Base-by-base conservation (phyloP, 805 yeast species). In the Zygosaccharomyces siamensis region DNA sequence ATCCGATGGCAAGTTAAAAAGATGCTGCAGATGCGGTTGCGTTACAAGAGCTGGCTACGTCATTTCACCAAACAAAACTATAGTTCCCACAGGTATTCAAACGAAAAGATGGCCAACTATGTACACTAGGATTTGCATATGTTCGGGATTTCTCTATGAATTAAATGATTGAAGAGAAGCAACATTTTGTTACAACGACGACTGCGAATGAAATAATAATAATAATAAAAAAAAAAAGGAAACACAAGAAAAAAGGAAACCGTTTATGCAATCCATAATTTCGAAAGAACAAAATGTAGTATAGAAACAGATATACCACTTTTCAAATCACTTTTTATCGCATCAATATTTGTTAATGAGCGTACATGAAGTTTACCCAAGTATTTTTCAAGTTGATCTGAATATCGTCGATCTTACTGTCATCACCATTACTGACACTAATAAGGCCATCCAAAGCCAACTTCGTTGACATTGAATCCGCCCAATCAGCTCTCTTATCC, bases 11-110 rank as follows among this genome's bases (percentile, higher is more conserved):
- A 65, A 61, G 38, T 46, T 72, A 7, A 71, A 79, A 43, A 66
- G 70, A 36, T 81, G 86, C 58, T 69, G 74, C 21, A 67, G 84
- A 43, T 81, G 86, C 61, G 83, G 82, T 4, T 70, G 75, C 31
- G 62, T 73, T 6, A 72, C 76, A 3, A 53, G 67, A 35, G 69
- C 71, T 2, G 70, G 71, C 16, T 65, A 67, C 10, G 54, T 61
- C 12, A 62, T 64, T 5, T 50, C 62, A 7, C 52, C 49, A 24
- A 70, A 67, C 10, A 67, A 63, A 27, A 68, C 71, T 3, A 53
- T 63, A 42, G 61, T 67, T n/a, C 59, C 69, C 8, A 64, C 68
- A 23, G 51, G 58, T 42, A 63, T 64, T 3, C 62, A 62, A 7
- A 64, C 69, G 0, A 66, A 64, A 47, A 59, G 71, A 52, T 66